Evolutionary conservation across 2,329 filamentous ascomycete genomes (phyloP).

Genomic region (Tolypocladium tropicale): DNA sequence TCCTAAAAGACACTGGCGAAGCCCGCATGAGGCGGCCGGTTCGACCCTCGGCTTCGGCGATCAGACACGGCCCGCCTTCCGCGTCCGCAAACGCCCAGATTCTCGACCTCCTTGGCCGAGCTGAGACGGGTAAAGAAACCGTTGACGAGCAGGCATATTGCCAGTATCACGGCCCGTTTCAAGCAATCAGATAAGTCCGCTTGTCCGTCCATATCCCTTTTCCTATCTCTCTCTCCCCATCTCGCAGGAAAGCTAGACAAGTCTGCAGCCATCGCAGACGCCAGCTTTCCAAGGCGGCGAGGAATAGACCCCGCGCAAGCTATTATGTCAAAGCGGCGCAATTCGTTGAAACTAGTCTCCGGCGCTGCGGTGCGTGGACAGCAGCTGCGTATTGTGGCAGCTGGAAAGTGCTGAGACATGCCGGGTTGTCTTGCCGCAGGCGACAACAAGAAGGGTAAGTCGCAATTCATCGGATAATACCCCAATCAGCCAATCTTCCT

Average conservation of each 20-base stretch:
- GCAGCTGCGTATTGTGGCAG: not conserved
- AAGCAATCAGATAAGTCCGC: not conserved
- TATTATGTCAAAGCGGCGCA: not conserved
- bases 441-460: not conserved
- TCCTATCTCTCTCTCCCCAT: not conserved
- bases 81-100: not conserved
- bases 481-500: slow-evolving; percentile 65
- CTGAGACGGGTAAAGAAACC: not conserved
- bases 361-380: not conserved
- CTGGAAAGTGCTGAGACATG: not conserved
- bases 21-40: not conserved
- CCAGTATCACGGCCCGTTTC: not conserved
- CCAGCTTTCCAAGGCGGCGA: not conserved
- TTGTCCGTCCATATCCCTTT: too few relatives aligned
- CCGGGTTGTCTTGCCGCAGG: not conserved
- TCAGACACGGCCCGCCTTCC: not conserved
- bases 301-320: too few relatives aligned
- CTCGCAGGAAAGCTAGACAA: not conserved
- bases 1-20: not conserved
- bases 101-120: not conserved
- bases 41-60: not conserved
- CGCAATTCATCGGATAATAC: slow-evolving; percentile 57
- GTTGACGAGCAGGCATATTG: not conserved
- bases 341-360: not conserved
- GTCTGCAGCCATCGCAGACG: not conserved